These are phyloP conservation scores for Acacia confusa DNA, from an alignment of 306 rosid genomes.

Conservation along the genomic window DNA sequence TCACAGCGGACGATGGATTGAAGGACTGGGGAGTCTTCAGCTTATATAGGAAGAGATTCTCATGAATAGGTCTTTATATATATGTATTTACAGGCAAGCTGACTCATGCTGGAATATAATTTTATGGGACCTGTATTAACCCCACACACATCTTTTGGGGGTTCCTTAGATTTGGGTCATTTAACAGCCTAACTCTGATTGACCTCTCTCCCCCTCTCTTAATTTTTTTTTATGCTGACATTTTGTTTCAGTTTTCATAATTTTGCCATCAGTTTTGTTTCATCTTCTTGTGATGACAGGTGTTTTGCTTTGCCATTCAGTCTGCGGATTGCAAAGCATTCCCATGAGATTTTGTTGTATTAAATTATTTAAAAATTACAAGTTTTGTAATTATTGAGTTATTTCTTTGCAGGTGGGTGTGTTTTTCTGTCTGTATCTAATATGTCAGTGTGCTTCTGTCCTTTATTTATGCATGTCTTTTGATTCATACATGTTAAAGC, in stretches of 20 bases:
- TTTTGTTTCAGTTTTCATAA: conserved; percentile 8
- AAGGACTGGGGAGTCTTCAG: conserved; percentile 25
- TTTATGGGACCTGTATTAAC: conserved; percentile 37
- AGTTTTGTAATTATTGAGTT: neutral
- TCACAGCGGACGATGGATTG: conserved; percentile 18
- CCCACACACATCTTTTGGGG: conserved; percentile 28
- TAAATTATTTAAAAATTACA: neutral
- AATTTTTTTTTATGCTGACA: conserved; percentile 34
- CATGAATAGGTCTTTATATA: neutral
- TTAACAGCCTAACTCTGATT: conserved; percentile 34
- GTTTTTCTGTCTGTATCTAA: too few relatives aligned
- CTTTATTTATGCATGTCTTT: neutral
- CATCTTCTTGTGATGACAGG: neutral
- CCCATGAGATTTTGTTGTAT: neutral
- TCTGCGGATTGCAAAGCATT: neutral
- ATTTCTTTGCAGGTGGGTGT: neutral
- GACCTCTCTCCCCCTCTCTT: neutral
- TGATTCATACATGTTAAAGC: neutral
- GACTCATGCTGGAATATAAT: conserved; percentile 23
- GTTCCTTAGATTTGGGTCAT: conserved; percentile 38
- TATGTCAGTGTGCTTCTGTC: neutral
- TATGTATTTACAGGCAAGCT: conserved; percentile 24
- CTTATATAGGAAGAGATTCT: conserved; percentile 27
- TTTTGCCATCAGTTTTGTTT: conserved; percentile 4
- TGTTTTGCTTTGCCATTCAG: neutral